These are phyloP conservation scores for Paulownia fortunei DNA, from an alignment of 257 asterid species.

Conservation along the genomic window DNA sequence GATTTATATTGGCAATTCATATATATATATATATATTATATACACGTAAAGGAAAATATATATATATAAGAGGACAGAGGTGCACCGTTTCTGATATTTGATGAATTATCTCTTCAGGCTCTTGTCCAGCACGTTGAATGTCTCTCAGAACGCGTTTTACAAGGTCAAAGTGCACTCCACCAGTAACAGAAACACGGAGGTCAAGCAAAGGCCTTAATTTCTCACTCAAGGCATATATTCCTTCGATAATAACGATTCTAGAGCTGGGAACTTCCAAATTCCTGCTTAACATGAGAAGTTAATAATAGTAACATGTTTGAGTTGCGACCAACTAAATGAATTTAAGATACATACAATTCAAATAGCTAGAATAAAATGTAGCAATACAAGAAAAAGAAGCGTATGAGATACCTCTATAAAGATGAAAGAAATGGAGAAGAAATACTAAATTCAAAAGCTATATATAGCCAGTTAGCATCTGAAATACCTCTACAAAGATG, in stretches of 20 bases:
- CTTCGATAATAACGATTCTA: slow-evolving; percentile 86
- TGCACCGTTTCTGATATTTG: slow-evolving; percentile 95
- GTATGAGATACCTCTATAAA: background rate
- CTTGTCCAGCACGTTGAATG: slow-evolving; percentile 99
- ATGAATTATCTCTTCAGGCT: slow-evolving; percentile 98
- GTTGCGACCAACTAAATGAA: slow-evolving; percentile 27
- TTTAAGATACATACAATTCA: slow-evolving; percentile 17
- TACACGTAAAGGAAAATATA: background rate
- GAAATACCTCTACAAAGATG: background rate
- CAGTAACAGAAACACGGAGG: slow-evolving; percentile 99
- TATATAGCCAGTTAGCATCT: background rate
- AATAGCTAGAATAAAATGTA: background rate
- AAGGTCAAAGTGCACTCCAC: slow-evolving; percentile 98
- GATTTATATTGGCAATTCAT: background rate
- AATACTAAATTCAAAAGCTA: slow-evolving; percentile 2
- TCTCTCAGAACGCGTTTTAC: slow-evolving; percentile 97
- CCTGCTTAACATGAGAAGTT: slow-evolving; percentile 53
- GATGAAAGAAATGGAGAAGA: slow-evolving; percentile 19
- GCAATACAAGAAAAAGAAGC: background rate
- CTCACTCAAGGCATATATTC: slow-evolving; percentile 96
- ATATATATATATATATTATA: background rate
- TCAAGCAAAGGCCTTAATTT: slow-evolving; percentile 85
- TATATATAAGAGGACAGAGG: slow-evolving; percentile 11
- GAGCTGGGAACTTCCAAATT: slow-evolving; percentile 92
- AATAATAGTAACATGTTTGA: background rate